These are phyloP conservation scores for Candida arabinofermentans DNA, from an alignment of 805 yeast genomes.

Conservation along the genomic window DNA sequence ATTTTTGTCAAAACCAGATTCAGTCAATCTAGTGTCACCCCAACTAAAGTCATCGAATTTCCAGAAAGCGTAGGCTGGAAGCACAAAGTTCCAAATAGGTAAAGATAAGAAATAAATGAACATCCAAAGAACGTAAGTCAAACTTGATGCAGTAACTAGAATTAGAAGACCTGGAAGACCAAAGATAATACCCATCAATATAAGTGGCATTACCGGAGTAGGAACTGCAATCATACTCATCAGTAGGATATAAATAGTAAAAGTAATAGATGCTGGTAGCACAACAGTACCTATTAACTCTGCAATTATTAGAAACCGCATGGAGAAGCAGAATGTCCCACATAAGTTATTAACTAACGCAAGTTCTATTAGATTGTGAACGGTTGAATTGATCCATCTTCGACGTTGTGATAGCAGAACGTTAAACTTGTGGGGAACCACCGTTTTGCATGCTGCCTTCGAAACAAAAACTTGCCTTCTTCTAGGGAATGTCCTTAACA, in stretches of 20 bases:
- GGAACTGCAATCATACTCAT: constrained; percentile 67
- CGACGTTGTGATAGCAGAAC: constrained; percentile 89
- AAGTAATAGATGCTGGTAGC: constrained; percentile 81
- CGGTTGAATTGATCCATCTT: constrained; percentile 95
- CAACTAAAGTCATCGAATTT: constrained; percentile 94
- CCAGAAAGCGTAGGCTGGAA: constrained; percentile 89
- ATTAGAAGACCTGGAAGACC: constrained; percentile 85
- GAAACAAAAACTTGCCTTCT: constrained; percentile 84
- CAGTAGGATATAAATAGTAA: constrained; percentile 76
- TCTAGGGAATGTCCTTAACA: constrained; percentile 86
- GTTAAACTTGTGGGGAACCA: constrained; percentile 78
- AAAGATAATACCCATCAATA: constrained; percentile 70
- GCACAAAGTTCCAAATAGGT: constrained; percentile 90
- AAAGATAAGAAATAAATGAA: constrained; percentile 69
- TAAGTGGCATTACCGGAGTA: constrained; percentile 72
- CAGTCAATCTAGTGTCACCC: constrained; percentile 90
- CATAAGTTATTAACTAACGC: constrained; percentile 81
- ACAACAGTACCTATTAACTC: constrained; percentile 86
- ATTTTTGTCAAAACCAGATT: constrained; percentile 62
- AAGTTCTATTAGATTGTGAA: constrained; percentile 86
- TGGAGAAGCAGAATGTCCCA: constrained; percentile 91
- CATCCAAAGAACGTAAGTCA: constrained; percentile 76
- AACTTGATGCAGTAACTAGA: constrained; percentile 72
- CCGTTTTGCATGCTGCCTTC: constrained; percentile 87
- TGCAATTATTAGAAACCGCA: constrained; percentile 85